A percentile compares a stretch with the other conserved stretches of the same genome.
Evolutionary conservation across 2,329 filamentous ascomycete species (phyloP).

Genomic region (Trichoderma sp.): DNA sequence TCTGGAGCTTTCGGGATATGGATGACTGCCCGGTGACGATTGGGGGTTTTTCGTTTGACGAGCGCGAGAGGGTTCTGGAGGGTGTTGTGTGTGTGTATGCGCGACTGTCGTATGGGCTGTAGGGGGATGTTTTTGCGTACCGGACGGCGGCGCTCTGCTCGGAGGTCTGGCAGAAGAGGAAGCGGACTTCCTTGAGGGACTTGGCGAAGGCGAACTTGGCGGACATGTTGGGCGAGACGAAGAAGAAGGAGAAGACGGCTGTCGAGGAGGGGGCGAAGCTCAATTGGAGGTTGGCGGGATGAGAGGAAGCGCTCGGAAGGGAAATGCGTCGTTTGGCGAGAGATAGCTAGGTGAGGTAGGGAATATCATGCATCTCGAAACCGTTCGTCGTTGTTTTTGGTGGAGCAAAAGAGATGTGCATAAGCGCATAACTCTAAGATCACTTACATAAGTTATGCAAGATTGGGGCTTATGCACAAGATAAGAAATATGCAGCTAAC

Average conservation of each 20-base stretch:
- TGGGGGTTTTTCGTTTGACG: too few species aligned
- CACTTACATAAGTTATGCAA: not conserved
- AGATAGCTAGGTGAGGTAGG: too few species aligned
- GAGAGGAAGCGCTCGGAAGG: not conserved
- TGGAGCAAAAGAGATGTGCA: constrained; percentile 1
- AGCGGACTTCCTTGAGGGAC: constrained; percentile 90
- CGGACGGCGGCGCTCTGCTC: constrained; percentile 86
- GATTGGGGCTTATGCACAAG: not conserved
- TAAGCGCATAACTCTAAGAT: too few species aligned
- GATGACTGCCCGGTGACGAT: too few species aligned
- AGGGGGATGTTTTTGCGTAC: constrained; percentile 53
- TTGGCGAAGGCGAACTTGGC: constrained; percentile 90
- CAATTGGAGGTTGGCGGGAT: not conserved
- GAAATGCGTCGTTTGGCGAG: constrained; percentile 1
- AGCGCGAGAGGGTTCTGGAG: too few species aligned
- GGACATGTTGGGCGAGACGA: constrained; percentile 74
- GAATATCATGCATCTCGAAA: too few species aligned
- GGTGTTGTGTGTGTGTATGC: too few species aligned
- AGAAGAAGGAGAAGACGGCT: too few species aligned
- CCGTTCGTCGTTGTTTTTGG: constrained; percentile 8
- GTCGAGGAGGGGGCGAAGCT: not conserved
- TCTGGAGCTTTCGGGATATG: too few species aligned
- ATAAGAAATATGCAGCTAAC: not conserved
- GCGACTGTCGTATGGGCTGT: too few species aligned
- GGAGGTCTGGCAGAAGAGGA: constrained; percentile 94